These are phyloP conservation scores for Erysimum pusillum DNA, from an alignment of 441 rosid species.

Conservation along the genomic window DNA sequence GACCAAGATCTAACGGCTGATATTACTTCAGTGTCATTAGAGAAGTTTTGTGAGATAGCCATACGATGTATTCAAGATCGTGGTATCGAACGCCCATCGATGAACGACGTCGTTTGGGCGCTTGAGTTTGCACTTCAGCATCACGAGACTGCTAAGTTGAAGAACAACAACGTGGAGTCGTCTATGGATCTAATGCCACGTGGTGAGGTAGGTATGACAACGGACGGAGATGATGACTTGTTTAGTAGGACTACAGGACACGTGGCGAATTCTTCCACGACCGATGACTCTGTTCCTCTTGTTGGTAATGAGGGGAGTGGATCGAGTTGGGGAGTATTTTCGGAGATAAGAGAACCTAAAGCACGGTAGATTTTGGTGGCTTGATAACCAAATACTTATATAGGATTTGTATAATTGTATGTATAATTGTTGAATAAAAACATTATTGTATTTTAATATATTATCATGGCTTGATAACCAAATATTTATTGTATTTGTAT, in stretches of 20 bases:
- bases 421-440: neutral
- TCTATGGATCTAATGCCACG: conserved; percentile 13
- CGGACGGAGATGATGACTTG: conserved; percentile 37
- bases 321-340: conserved; percentile 46
- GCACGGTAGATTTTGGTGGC: conserved; percentile 22
- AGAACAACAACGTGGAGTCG: conserved; percentile 11
- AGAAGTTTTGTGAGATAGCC: conserved; percentile 54
- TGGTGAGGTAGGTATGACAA: conserved; percentile 26
- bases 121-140: conserved; percentile 66
- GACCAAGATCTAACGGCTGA: conserved; percentile 51
- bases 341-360: conserved; percentile 43
- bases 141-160: conserved; percentile 44
- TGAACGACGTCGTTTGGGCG: conserved; percentile 61
- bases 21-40: conserved; percentile 50
- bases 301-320: conserved; percentile 15
- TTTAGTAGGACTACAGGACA: conserved; percentile 40
- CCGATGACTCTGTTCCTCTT: conserved; percentile 23
- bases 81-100: conserved; percentile 53
- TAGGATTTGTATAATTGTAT: too few relatives aligned
- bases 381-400: neutral
- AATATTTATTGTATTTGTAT: neutral
- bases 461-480: neutral
- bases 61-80: conserved; percentile 56
- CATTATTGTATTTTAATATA: neutral
- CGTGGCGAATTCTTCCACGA: conserved; percentile 16